These are phyloP conservation scores for Mallotus repandus DNA, from an alignment of 441 rosid genomes.

Conservation along the genomic window DNA sequence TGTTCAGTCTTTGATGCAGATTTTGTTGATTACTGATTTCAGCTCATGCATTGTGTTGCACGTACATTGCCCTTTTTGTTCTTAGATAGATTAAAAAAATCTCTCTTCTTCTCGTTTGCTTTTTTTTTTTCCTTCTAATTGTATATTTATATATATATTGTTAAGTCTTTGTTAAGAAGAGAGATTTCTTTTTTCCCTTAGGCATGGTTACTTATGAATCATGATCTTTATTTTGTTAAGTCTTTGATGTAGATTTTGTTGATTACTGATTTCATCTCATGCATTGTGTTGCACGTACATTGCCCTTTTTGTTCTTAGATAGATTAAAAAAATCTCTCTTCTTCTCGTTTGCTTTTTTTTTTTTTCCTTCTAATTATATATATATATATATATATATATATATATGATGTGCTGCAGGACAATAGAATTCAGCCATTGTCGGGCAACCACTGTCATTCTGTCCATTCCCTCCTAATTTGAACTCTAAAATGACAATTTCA, in stretches of 20 bases:
- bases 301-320: not conserved
- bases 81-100: not conserved
- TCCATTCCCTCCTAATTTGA: not conserved
- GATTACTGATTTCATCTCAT: not conserved
- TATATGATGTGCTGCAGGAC: not conserved
- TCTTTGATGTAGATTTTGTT: slow-evolving; percentile 2
- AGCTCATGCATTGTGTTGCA: not conserved
- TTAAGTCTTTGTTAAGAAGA: too few relatives aligned
- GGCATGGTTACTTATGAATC: not conserved
- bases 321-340: not conserved
- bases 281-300: not conserved
- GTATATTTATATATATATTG: not conserved
- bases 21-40: slow-evolving; percentile 1
- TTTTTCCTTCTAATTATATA: too few relatives aligned
- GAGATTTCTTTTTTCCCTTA: too few relatives aligned
- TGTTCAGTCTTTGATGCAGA: not conserved
- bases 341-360: not conserved
- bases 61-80: not conserved
- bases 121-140: not conserved
- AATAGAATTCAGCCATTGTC: not conserved
- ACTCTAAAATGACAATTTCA: not conserved
- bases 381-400: not conserved
- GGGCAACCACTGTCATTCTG: not conserved
- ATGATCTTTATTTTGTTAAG: not conserved
- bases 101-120: not conserved